Conservation (phyloP, 2,329 filamentous ascomycete genomes). For the Plenodomus lindquistii region DNA sequence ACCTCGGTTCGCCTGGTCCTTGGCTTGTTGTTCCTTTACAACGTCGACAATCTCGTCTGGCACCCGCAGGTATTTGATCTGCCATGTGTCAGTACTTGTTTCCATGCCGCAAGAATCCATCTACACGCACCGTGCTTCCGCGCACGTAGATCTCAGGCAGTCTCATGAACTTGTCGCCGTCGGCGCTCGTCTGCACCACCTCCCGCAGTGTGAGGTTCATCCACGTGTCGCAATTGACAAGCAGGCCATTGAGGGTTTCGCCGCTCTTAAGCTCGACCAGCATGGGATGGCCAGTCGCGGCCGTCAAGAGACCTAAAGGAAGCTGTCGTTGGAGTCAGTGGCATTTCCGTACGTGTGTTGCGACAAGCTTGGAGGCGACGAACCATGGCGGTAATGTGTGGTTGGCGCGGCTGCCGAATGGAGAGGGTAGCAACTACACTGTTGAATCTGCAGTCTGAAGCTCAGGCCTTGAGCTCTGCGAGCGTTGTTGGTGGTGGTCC, state of each 20-base stretch:
- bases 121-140: constrained; percentile 84
- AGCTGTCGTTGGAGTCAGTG: constrained; percentile 50
- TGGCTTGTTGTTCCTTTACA: constrained; percentile 89
- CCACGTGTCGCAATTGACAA: constrained; percentile 98
- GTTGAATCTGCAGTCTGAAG: too few relatives aligned
- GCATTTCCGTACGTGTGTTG: constrained; percentile 1
- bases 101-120: background rate
- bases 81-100: constrained; percentile 5
- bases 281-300: constrained; percentile 97
- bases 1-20: constrained; percentile 62
- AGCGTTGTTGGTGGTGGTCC: background rate
- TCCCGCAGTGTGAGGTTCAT: constrained; percentile 99
- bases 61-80: constrained; percentile 98
- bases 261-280: constrained; percentile 96
- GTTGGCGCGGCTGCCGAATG: constrained; percentile 1
- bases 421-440: background rate
- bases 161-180: constrained; percentile 91
- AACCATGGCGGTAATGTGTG: constrained; percentile 22
- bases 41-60: constrained; percentile 95
- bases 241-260: constrained; percentile 94
- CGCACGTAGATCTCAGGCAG: constrained; percentile 94
- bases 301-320: constrained; percentile 80
- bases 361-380: constrained; percentile 10
- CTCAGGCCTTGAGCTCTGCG: background rate
- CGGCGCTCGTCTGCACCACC: constrained; percentile 93